Base-by-base conservation (phyloP, 805 yeast species). In the Cyberlindnera mycetangii region DNA sequence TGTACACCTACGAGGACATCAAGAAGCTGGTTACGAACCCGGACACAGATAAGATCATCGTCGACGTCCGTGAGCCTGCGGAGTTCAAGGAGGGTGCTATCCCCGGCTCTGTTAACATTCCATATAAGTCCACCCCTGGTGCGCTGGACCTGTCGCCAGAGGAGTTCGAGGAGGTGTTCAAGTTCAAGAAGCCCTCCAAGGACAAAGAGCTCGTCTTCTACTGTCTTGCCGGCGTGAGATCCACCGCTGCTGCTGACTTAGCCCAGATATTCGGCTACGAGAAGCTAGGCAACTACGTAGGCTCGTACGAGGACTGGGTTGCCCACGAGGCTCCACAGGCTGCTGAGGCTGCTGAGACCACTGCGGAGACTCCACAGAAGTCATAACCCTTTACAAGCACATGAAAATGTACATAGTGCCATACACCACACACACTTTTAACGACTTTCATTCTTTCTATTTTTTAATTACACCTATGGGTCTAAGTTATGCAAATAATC, bases 1-100 rank as follows among this genome's bases (percentile, higher is more conserved):
- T 65, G 27, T 81, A 79, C 60, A 64, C 66, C 24, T 85, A 79
- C 60, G 67, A 74, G 12, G 75, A 74, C 12, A 70, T 85, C 56
- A 71, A 74, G 53, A 59, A 65, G 10, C 61, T 82, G 17, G 64
- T 72, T 16, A 47, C 64, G 9, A 49, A 66, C 37, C 78, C 80
- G 5, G 71, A 69, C 43, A 71, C 78, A 14, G 67, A 69, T 14
- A 66, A 75, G 30, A 72, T 88, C 33, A 66, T 92, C 31, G 81
- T 92, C 19, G 99, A 92, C 61, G 97, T 88, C 17, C 81, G 99
- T 62, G 98, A 92, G 70, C 97, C 97, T 6, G 75, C 71, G 20
- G 99, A 92, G 67, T 74, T 68, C 58, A 49, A 56, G 20, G 68
- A 68, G 31, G 96, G 96, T 34, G 81, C 77, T 60, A 85, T 92